Percentiles rank a stretch among this genome's conserved stretches.
These are phyloP conservation scores for Hypoxylon sp. DNA, from an alignment of 2,329 filamentous ascomycete genomes.

Conservation along the genomic window DNA sequence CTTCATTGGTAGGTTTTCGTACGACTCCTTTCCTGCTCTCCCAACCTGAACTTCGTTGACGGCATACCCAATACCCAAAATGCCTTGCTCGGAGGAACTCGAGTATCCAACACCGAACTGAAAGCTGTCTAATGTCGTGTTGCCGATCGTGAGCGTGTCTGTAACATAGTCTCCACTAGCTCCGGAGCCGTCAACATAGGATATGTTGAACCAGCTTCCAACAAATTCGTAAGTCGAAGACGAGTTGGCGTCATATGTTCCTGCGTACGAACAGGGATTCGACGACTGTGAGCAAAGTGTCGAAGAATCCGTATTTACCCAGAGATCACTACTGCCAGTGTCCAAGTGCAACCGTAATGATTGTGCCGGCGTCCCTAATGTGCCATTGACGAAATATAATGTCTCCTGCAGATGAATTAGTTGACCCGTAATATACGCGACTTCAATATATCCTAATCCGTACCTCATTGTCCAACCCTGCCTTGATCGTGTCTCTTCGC, in stretches of 20 bases:
- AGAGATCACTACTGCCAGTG: constrained; percentile 74
- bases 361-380: constrained; percentile 69
- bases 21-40: constrained; percentile 61
- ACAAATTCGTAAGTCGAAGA: constrained; percentile 82
- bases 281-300: constrained; percentile 60
- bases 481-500: constrained; percentile 55
- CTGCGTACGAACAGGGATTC: constrained; percentile 66
- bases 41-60: constrained; percentile 79
- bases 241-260: constrained; percentile 72
- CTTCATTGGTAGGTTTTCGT: constrained; percentile 74
- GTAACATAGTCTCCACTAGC: constrained; percentile 82
- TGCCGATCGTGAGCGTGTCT: constrained; percentile 72
- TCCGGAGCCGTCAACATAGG: constrained; percentile 83
- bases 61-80: constrained; percentile 85
- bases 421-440: too few species aligned
- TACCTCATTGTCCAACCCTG: constrained; percentile 66
- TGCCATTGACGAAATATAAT: constrained; percentile 70
- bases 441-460: constrained; percentile 38
- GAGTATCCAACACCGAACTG: constrained; percentile 79
- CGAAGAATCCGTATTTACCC: constrained; percentile 74
- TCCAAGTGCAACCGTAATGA: constrained; percentile 67
- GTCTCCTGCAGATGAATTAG: constrained; percentile 57
- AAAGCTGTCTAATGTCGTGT: constrained; percentile 60
- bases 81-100: constrained; percentile 70
- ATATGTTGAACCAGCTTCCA: constrained; percentile 83